A percentile compares a stretch with the other conserved stretches of the same genome.
Conservation (phyloP, 2,329 filamentous ascomycete genomes). For the Cercospora sp. region DNA sequence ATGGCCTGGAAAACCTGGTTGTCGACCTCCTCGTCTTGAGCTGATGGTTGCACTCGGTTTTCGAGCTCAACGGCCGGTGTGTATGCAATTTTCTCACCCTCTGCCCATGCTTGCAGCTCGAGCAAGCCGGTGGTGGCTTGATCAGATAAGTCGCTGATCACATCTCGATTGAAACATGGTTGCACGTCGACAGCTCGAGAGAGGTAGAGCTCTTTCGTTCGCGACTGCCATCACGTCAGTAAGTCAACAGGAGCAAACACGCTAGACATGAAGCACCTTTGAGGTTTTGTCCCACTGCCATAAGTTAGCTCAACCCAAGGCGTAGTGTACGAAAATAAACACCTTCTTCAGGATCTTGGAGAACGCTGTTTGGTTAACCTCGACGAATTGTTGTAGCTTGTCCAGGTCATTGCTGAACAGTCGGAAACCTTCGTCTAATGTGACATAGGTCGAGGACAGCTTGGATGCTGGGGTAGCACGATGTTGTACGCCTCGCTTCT, state of each 20-base stretch:
- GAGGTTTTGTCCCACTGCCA: slow-evolving; percentile 94
- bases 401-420: slow-evolving; percentile 96
- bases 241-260: slow-evolving; percentile 11
- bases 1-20: slow-evolving; percentile 85
- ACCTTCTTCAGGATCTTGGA: slow-evolving; percentile 98
- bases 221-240: slow-evolving; percentile 61
- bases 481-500: slow-evolving; percentile 87
- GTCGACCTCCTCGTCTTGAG: slow-evolving; percentile 87
- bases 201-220: slow-evolving; percentile 95
- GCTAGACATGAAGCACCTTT: slow-evolving; percentile 59
- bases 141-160: slow-evolving; percentile 94
- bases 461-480: slow-evolving; percentile 72
- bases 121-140: slow-evolving; percentile 95
- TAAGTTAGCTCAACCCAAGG: slow-evolving; percentile 41
- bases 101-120: slow-evolving; percentile 93
- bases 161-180: slow-evolving; percentile 95
- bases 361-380: slow-evolving; percentile 96
- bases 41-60: slow-evolving; percentile 45
- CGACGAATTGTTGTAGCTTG: slow-evolving; percentile 95
- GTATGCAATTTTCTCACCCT: slow-evolving; percentile 86
- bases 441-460: slow-evolving; percentile 89
- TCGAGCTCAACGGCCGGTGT: slow-evolving; percentile 41
- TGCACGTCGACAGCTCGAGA: slow-evolving; percentile 95
- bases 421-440: slow-evolving; percentile 92
- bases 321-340: slow-evolving; percentile 29